Conservation (phyloP, 352 stramenopile species). For the Phytophthora syringae region DNA sequence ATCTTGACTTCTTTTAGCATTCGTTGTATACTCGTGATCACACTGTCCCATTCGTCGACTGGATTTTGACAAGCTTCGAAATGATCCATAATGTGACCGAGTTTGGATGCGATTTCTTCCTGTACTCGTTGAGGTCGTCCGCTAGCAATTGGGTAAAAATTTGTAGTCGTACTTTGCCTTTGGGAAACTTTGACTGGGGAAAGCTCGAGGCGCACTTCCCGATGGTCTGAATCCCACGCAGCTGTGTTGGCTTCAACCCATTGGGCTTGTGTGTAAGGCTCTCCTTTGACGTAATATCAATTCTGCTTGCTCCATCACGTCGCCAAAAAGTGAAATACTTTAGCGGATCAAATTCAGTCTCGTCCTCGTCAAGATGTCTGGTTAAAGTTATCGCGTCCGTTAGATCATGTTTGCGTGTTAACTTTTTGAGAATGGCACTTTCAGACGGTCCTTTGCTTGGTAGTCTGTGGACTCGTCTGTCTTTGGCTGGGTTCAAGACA, state of each 20-base stretch:
- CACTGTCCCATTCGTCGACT: neutral
- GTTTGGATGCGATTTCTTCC: neutral
- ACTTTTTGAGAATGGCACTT: too few species aligned
- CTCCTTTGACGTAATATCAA: too few species aligned
- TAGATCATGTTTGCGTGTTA: neutral
- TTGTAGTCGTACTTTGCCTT: neutral
- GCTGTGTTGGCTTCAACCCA: too few species aligned
- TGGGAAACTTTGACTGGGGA: neutral
- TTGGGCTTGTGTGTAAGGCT: too few species aligned
- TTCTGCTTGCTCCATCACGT: neutral
- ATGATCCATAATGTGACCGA: neutral
- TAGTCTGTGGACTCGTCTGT: neutral
- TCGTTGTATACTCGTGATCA: neutral
- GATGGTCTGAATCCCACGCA: neutral
- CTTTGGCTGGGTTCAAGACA: neutral
- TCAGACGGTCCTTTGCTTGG: too few species aligned
- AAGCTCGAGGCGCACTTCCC: neutral
- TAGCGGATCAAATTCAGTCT: neutral
- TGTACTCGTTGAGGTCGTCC: neutral
- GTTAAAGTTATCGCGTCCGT: neutral
- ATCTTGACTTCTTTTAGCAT: neutral
- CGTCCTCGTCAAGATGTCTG: neutral
- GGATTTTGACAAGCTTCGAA: neutral
- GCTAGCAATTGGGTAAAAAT: neutral
- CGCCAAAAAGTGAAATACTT: neutral